phyloP scores from a whole-genome alignment of 2,329 filamentous ascomycete species.

The Thielaviopsis musarum region DNA sequence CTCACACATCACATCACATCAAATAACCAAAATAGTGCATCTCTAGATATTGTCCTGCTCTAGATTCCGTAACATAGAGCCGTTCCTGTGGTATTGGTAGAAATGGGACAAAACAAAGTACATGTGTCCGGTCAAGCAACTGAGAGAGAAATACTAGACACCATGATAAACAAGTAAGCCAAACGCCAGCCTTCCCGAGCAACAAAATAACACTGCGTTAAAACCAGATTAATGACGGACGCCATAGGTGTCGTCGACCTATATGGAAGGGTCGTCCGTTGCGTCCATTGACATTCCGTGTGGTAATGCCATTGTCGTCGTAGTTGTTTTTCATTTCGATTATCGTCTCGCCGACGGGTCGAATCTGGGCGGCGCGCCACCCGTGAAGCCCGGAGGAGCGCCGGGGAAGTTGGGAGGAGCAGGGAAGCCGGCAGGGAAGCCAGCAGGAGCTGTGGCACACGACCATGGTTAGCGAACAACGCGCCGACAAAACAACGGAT shows the following conservation, averaged over 20 bases:
- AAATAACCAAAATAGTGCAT: background rate
- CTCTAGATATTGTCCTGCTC: background rate
- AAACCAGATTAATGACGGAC: constrained; percentile 4
- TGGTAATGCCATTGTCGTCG: background rate
- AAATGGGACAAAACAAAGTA: constrained; percentile 7
- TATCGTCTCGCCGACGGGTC: constrained; percentile 52
- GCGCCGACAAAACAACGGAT: background rate
- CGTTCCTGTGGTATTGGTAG: constrained; percentile 8
- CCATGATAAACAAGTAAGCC: constrained; percentile 12
- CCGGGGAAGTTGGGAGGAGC: constrained; percentile 30
- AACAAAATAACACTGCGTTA: constrained; percentile 12
- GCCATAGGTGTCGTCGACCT: background rate
- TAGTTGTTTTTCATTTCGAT: constrained; percentile 1
- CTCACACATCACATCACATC: background rate
- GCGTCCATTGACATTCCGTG: background rate
- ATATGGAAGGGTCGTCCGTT: background rate
- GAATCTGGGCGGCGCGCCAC: constrained; percentile 52
- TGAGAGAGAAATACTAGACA: background rate
- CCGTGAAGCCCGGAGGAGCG: constrained; percentile 34
- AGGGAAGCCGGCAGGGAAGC: constrained; percentile 33
- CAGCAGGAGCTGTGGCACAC: constrained; percentile 24
- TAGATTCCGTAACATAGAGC: constrained; percentile 5
- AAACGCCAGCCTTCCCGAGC: constrained; percentile 13
- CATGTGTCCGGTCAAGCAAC: constrained; percentile 8
- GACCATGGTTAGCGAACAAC: background rate